Conservation (phyloP, 331 rosid genomes). For the Rosa hybrid region DNA sequence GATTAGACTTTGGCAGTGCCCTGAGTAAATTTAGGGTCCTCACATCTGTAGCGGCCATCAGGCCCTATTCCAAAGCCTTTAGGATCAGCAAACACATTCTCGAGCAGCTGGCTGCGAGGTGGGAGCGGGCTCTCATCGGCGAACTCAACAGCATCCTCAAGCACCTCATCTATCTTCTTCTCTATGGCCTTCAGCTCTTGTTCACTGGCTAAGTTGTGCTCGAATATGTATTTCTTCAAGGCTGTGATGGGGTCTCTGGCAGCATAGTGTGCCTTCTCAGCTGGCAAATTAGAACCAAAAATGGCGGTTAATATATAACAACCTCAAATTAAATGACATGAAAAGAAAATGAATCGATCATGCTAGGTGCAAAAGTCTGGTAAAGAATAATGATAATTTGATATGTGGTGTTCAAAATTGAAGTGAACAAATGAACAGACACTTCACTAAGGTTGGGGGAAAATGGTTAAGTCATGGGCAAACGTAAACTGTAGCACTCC, state of each 20-base stretch:
- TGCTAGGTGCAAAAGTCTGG: neutral
- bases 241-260: conserved; percentile 89
- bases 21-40: conserved; percentile 96
- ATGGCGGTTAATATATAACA: neutral
- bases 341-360: neutral
- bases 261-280: conserved; percentile 92
- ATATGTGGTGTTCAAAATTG: neutral
- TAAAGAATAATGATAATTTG: neutral
- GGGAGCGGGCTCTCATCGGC: conserved; percentile 89
- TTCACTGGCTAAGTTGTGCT: conserved; percentile 71
- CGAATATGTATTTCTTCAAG: conserved; percentile 66
- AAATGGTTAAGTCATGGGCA: neutral
- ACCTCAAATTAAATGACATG: neutral
- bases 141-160: conserved; percentile 83
- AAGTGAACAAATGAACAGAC: neutral
- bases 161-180: conserved; percentile 72
- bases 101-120: conserved; percentile 84
- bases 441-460: neutral
- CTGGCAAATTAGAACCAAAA: conserved; percentile 51
- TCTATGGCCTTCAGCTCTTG: conserved; percentile 78
- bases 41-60: conserved; percentile 91
- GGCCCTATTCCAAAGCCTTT: conserved; percentile 98
- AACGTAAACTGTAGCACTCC: neutral
- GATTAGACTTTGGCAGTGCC: conserved; percentile 94
- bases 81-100: conserved; percentile 96